Conservation (phyloP, 2,329 filamentous ascomycete species). For the Botryotinia calthae region DNA sequence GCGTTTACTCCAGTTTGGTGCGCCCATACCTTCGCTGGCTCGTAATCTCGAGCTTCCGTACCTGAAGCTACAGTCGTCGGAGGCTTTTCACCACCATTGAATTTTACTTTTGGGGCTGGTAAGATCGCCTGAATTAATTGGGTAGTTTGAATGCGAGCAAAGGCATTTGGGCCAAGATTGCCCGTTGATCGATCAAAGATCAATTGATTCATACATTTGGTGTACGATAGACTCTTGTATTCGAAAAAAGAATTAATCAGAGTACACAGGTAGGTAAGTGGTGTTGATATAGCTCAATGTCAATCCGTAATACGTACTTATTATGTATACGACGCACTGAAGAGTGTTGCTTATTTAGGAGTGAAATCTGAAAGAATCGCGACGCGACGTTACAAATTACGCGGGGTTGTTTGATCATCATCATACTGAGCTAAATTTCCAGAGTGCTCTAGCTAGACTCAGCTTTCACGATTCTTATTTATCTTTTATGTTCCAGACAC, state of each 20-base stretch:
- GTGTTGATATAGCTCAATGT: not conserved
- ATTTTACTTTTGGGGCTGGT: slow-evolving; percentile 63
- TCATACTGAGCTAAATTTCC: slow-evolving; percentile 15
- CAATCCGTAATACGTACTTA: too few species aligned
- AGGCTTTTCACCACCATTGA: slow-evolving; percentile 57
- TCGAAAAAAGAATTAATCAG: not conserved
- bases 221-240: not conserved
- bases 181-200: slow-evolving; percentile 75
- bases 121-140: slow-evolving; percentile 68
- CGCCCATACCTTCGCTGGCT: slow-evolving; percentile 48
- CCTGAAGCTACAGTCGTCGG: slow-evolving; percentile 15
- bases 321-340: not conserved
- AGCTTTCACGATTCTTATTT: not conserved
- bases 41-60: slow-evolving; percentile 6
- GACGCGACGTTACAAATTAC: slow-evolving; percentile 1
- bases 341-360: not conserved
- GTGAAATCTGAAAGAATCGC: slow-evolving; percentile 3
- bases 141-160: slow-evolving; percentile 64
- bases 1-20: slow-evolving; percentile 78
- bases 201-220: slow-evolving; percentile 70
- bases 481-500: slow-evolving; percentile 1
- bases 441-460: not conserved
- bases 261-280: not conserved
- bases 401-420: not conserved
- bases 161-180: slow-evolving; percentile 58